Conservation (phyloP, 2,329 filamentous ascomycete genomes). For the Cercospora beticola region DNA sequence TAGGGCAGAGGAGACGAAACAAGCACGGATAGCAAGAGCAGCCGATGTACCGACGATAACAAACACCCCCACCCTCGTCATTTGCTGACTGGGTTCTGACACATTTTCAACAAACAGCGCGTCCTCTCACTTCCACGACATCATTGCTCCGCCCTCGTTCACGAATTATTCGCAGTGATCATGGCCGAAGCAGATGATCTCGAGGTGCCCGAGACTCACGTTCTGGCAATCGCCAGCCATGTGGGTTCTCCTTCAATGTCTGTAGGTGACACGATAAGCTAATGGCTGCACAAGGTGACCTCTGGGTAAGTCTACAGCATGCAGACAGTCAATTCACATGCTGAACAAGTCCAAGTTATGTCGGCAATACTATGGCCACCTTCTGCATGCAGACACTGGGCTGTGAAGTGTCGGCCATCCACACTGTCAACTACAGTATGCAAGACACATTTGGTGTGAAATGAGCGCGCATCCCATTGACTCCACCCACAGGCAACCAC, state of each 20-base stretch:
- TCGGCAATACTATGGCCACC: slow-evolving; percentile 95
- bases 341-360: slow-evolving; percentile 64
- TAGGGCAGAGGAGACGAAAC: slow-evolving; percentile 4
- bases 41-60: slow-evolving; percentile 12
- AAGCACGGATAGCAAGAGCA: not conserved
- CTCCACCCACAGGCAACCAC: slow-evolving; percentile 71
- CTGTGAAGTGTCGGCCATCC: slow-evolving; percentile 89
- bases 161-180: not conserved
- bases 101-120: slow-evolving; percentile 9
- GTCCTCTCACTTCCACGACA: not conserved
- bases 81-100: slow-evolving; percentile 18
- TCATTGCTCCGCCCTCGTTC: not conserved
- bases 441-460: slow-evolving; percentile 18
- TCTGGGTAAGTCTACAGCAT: slow-evolving; percentile 61
- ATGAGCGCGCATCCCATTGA: not conserved
- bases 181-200: slow-evolving; percentile 26
- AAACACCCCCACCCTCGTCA: slow-evolving; percentile 17
- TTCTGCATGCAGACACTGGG: slow-evolving; percentile 92
- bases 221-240: slow-evolving; percentile 92
- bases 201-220: slow-evolving; percentile 60
- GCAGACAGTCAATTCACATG: slow-evolving; percentile 6
- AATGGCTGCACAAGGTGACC: slow-evolving; percentile 57
- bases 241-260: slow-evolving; percentile 58
- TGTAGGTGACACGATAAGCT: slow-evolving; percentile 29
- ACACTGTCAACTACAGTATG: slow-evolving; percentile 97